phyloP scores from a whole-genome alignment of 495 filamentous ascomycete species.

The Stereocaulon alpinum region DNA sequence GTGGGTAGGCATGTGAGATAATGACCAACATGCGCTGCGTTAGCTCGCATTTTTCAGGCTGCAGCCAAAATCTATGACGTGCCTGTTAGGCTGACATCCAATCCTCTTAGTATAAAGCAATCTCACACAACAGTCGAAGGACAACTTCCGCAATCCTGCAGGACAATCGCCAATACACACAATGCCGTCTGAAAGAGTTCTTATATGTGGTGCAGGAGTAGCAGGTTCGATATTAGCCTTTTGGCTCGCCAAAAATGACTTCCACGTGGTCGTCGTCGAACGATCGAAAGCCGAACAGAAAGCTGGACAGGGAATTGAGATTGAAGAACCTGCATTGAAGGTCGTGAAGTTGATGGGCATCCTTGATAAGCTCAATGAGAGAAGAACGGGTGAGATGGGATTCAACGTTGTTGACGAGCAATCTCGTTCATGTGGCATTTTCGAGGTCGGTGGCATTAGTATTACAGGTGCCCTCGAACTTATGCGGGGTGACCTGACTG shows the following conservation, averaged over 20 bases:
- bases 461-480: constrained; percentile 17
- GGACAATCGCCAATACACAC: constrained; percentile 6
- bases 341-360: constrained; percentile 16
- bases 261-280: constrained; percentile 19
- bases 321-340: constrained; percentile 16
- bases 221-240: constrained; percentile 18
- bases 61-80: not conserved
- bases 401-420: constrained; percentile 15
- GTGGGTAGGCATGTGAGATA: too few species aligned
- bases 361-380: constrained; percentile 12
- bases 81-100: not conserved
- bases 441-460: constrained; percentile 12
- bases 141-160: too few species aligned
- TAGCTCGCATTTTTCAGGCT: too few species aligned
- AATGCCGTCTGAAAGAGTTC: constrained; percentile 14
- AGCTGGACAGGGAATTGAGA: constrained; percentile 18
- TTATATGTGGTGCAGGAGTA: constrained; percentile 21
- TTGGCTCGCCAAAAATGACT: constrained; percentile 21
- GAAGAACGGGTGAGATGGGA: constrained; percentile 14
- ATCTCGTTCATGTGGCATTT: constrained; percentile 11
- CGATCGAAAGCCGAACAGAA: constrained; percentile 15
- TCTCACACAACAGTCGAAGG: not conserved
- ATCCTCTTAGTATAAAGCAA: not conserved
- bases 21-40: too few species aligned
- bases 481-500: constrained; percentile 17